These are phyloP conservation scores for Neofusicoccum ribis DNA, from an alignment of 2,329 filamentous ascomycete genomes.

Conservation along the genomic window DNA sequence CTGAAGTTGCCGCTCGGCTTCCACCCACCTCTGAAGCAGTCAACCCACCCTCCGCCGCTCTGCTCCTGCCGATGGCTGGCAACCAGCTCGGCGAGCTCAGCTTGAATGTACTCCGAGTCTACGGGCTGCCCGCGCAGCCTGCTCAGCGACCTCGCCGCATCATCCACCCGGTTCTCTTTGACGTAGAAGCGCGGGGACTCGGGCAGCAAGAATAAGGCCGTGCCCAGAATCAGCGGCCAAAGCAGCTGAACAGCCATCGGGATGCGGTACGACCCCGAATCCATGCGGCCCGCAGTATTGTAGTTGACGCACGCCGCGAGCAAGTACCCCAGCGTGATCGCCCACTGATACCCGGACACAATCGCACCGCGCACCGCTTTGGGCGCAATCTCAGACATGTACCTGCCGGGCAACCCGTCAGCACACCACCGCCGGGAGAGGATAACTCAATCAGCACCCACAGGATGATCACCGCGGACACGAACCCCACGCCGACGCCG, in stretches of 20 bases:
- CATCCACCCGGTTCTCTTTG: constrained; percentile 62
- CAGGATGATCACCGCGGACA: constrained; percentile 62
- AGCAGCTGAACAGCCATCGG: constrained; percentile 77
- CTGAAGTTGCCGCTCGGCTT: constrained; percentile 38
- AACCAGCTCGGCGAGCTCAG: constrained; percentile 80
- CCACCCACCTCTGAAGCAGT: constrained; percentile 61
- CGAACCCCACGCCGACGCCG: constrained; percentile 70
- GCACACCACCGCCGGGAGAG: too few relatives aligned
- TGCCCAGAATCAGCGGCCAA: constrained; percentile 74
- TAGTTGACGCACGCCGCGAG: constrained; percentile 75
- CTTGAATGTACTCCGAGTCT: constrained; percentile 72
- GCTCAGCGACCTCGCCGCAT: constrained; percentile 63
- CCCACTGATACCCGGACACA: constrained; percentile 69
- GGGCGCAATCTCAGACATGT: constrained; percentile 77
- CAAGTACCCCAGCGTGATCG: constrained; percentile 75
- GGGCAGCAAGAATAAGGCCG: constrained; percentile 73
- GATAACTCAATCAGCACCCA: constrained; percentile 47
- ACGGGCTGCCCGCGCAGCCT: constrained; percentile 71
- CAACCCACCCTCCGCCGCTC: constrained; percentile 60
- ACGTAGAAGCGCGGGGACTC: constrained; percentile 86
- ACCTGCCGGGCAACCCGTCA: constrained; percentile 48
- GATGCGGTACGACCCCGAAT: constrained; percentile 67
- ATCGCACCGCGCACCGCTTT: constrained; percentile 60
- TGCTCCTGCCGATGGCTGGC: constrained; percentile 63
- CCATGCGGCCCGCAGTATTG: constrained; percentile 60